Percentiles rank a stretch among this genome's conserved stretches.
These are phyloP conservation scores for Musa itinerans DNA, from an alignment of 176 grass and related monocot genomes.

Conservation along the genomic window DNA sequence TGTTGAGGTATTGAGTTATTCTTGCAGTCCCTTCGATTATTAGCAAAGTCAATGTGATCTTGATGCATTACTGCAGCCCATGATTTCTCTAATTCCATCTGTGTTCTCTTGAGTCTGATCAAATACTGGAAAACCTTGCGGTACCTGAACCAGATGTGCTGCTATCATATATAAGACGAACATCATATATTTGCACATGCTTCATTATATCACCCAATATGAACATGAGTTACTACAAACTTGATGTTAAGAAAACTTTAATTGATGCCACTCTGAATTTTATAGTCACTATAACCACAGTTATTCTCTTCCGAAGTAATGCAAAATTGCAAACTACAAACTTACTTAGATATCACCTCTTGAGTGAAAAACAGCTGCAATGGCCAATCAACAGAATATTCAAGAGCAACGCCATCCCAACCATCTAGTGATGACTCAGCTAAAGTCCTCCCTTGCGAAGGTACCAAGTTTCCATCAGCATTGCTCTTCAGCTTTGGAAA, in stretches of 20 bases:
- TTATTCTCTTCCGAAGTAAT: background rate
- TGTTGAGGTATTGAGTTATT: conserved; percentile 45
- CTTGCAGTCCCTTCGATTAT: conserved; percentile 59
- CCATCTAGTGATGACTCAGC: conserved; percentile 76
- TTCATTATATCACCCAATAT: conserved; percentile 1
- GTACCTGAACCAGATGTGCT: conserved; percentile 48
- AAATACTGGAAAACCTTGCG: conserved; percentile 94
- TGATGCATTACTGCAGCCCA: conserved; percentile 96
- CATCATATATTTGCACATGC: background rate
- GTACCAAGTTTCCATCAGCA: conserved; percentile 28
- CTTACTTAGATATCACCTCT: conserved; percentile 93
- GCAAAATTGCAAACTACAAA: conserved; percentile 7
- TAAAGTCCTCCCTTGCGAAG: conserved; percentile 47
- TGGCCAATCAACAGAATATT: conserved; percentile 92
- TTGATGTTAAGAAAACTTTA: background rate
- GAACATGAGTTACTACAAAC: conserved; percentile 4
- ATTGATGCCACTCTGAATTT: background rate
- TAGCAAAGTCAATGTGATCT: conserved; percentile 97
- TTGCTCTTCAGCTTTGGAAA: conserved; percentile 33
- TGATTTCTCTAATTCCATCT: conserved; percentile 98
- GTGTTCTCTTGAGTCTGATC: conserved; percentile 93
- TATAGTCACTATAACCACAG: background rate
- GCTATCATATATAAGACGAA: conserved; percentile 8
- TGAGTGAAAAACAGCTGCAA: conserved; percentile 96
- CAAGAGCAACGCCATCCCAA: conserved; percentile 82